Evolutionary conservation across 2,329 filamentous ascomycete genomes (phyloP).

Genomic region (Scedosporium boydii): DNA sequence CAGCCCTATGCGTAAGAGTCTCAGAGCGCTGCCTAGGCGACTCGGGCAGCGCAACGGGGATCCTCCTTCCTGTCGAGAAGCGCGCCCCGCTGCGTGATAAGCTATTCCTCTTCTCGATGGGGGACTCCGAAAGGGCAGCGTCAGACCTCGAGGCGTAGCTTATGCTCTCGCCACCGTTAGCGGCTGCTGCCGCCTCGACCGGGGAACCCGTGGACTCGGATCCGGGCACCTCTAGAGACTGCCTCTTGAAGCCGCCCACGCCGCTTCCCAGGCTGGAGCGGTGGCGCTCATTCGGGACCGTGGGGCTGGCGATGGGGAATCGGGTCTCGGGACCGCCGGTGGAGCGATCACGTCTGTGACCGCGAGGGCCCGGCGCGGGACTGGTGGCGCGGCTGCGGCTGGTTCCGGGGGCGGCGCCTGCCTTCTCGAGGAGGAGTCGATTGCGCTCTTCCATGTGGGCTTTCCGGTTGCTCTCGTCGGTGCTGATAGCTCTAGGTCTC

Average conservation of each 20-base stretch:
- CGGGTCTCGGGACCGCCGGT: slow-evolving; percentile 63
- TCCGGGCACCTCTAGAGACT: slow-evolving; percentile 75
- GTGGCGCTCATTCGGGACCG: slow-evolving; percentile 40
- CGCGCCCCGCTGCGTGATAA: slow-evolving; percentile 42
- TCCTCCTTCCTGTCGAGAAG: slow-evolving; percentile 39
- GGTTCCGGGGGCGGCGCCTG: slow-evolving; percentile 55
- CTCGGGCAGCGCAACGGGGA: not conserved
- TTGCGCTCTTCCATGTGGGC: slow-evolving; percentile 91
- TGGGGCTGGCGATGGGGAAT: slow-evolving; percentile 72
- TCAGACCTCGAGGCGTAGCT: slow-evolving; percentile 11
- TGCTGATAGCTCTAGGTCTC: slow-evolving; percentile 79
- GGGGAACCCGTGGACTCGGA: slow-evolving; percentile 21
- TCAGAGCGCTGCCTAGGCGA: not conserved
- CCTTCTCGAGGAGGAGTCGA: slow-evolving; percentile 65
- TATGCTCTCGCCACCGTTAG: slow-evolving; percentile 9
- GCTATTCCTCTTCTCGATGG: slow-evolving; percentile 55
- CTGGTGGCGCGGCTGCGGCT: slow-evolving; percentile 64
- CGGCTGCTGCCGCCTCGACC: slow-evolving; percentile 16
- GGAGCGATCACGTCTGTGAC: slow-evolving; percentile 74
- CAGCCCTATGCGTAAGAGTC: slow-evolving; percentile 25
- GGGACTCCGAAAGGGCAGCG: slow-evolving; percentile 8
- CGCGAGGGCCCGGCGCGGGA: slow-evolving; percentile 45
- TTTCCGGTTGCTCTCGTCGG: slow-evolving; percentile 89
- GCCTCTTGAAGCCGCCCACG: slow-evolving; percentile 39
- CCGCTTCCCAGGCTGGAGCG: slow-evolving; percentile 41